A percentile compares a stretch with the other conserved stretches of the same genome.
Evolutionary conservation across 2,329 filamentous ascomycete species (phyloP).

Genomic region (Gnomoniopsis sp.): DNA sequence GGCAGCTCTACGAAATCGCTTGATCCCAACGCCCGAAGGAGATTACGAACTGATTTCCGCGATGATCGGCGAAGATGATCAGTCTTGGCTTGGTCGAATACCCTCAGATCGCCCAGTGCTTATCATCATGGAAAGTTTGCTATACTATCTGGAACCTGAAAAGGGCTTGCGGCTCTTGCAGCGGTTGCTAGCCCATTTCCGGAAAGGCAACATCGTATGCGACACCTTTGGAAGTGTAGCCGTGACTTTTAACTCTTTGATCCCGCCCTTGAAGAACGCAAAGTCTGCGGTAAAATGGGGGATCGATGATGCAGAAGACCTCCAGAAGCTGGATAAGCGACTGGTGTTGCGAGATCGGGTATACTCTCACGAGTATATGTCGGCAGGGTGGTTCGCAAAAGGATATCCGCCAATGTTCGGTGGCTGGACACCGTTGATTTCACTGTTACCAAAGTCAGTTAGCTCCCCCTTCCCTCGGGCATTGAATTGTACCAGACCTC

Average conservation of each 20-base stretch:
- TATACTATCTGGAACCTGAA: slow-evolving; percentile 21
- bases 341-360: slow-evolving; percentile 2
- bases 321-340: slow-evolving; percentile 3
- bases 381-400: slow-evolving; percentile 6
- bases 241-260: slow-evolving; percentile 1
- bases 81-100: slow-evolving; percentile 21
- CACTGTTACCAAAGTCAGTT: slow-evolving; percentile 7
- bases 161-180: slow-evolving; percentile 18
- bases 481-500: no score
- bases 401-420: slow-evolving; percentile 9
- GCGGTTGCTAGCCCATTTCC: slow-evolving; percentile 5
- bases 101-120: slow-evolving; percentile 20
- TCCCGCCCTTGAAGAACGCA: neutral
- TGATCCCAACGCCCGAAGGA: slow-evolving; percentile 17
- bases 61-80: slow-evolving; percentile 16
- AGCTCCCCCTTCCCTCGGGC: neutral
- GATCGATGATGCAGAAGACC: slow-evolving; percentile 3
- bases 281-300: slow-evolving; percentile 3
- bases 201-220: slow-evolving; percentile 2
- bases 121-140: slow-evolving; percentile 24
- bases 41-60: slow-evolving; percentile 14
- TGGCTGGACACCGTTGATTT: slow-evolving; percentile 11
- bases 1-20: slow-evolving; percentile 19
- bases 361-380: slow-evolving; percentile 9
- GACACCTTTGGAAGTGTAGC: slow-evolving; percentile 5